Evolutionary conservation across 768 basidiomycete species (phyloP).

Genomic region (Sistotremastrum niveocremeum): DNA sequence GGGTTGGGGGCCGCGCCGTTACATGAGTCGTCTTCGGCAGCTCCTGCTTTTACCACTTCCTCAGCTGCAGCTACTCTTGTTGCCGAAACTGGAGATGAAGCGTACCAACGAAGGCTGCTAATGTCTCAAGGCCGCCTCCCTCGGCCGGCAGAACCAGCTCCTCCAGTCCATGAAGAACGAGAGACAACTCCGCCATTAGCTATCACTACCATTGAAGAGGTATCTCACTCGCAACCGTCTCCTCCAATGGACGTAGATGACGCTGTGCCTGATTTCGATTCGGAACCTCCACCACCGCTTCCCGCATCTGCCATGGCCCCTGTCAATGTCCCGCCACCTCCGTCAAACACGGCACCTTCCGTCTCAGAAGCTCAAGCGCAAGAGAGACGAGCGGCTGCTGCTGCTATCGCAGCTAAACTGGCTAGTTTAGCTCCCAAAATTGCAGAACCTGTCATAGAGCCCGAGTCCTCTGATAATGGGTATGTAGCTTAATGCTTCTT

Average conservation of each 20-base stretch:
- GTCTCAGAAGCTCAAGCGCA: constrained; percentile 43
- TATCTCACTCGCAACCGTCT: not conserved
- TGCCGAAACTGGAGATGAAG: constrained; percentile 61
- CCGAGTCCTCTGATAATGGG: not conserved
- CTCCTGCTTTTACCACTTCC: constrained; percentile 11
- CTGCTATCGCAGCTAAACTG: constrained; percentile 68
- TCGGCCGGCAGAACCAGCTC: constrained; percentile 7
- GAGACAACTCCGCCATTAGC: not conserved
- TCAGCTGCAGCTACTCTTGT: constrained; percentile 26
- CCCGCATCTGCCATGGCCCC: constrained; percentile 17
- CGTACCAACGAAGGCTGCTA: constrained; percentile 61
- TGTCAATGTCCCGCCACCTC: constrained; percentile 12
- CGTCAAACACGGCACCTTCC: constrained; percentile 14
- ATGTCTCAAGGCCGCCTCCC: constrained; percentile 30
- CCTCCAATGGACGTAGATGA: constrained; percentile 38
- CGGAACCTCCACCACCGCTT: constrained; percentile 24
- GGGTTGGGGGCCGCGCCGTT: constrained; percentile 9
- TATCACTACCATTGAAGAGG: no score
- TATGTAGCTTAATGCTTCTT: not conserved
- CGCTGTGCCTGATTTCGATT: constrained; percentile 48
- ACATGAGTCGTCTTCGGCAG: not conserved
- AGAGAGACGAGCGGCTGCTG: constrained; percentile 47
- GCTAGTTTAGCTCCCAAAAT: constrained; percentile 36
- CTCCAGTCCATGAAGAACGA: not conserved
- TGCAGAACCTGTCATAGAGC: constrained; percentile 15